Base-by-base conservation (phyloP, 2,329 filamentous ascomycete genomes). In the Dryadomyces quercus-mongolicae region DNA sequence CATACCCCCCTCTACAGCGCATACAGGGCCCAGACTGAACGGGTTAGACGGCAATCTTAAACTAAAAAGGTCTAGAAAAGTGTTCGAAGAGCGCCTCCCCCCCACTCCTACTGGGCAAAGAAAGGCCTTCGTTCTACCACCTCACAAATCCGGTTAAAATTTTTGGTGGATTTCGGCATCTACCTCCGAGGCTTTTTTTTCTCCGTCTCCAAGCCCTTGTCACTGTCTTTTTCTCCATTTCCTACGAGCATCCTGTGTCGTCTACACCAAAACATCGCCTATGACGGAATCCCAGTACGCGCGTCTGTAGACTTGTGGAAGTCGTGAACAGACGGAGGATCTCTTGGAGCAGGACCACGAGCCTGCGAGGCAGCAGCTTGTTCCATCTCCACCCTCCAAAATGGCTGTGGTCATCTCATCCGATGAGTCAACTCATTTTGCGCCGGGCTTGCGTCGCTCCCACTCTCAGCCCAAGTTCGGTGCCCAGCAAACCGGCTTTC, bases 401-500 rank as follows among this genome's bases (percentile, higher is more conserved):
- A 81, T 81, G 78, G 77, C 78, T 43, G 74, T 78, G 59, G 77
- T 80, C 60, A 68, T 81, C 57, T 64, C 73, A 46, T 74, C 77
- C 16, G 80, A 83, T 62, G 80, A 84, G 62, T 74, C 69, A 59
- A 71, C 70, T 61, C 77, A 77, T 64, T 84, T 82, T 66, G 71
- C 77, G 16, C 72, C 76, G 50, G 66, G 73, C 22, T 65, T 84
- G 60, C 76, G 75, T 59, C 76, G 81, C 56, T 82, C 81, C 13
- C 77, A 81, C 59, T 84, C 81, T 3, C 78, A 82, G 60, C 72
- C 75, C 51, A 80, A 76, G 60, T 80, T 84, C 54, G 65, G 70
- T 57, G 67, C 73, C 9, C 68, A 68, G 52, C 67, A 69, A 22
- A 64, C 69, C 4, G 63, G 64, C 22, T 76, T 75, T 55, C 70